Evolutionary conservation across 2,329 filamentous ascomycete genomes (phyloP).

Genomic region (Cyphellophora europaea): DNA sequence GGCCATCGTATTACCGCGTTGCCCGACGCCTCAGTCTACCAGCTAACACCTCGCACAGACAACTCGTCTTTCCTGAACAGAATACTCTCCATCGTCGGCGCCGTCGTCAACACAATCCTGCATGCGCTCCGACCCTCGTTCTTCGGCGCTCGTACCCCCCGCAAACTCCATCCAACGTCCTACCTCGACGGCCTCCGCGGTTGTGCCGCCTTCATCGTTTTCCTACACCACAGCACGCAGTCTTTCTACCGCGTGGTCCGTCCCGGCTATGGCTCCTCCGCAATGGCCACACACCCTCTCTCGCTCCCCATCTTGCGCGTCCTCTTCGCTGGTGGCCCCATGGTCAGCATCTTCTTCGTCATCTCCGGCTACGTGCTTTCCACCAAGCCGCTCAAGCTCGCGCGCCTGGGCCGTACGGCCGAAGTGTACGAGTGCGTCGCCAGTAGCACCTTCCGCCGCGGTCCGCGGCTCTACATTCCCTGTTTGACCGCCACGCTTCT

Average conservation of each 20-base stretch:
- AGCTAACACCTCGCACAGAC: too few species aligned
- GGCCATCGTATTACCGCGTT: too few species aligned
- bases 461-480: constrained; percentile 24
- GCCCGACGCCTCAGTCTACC: too few species aligned
- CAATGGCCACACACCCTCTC: constrained; percentile 21
- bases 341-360: constrained; percentile 47
- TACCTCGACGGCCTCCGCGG: constrained; percentile 7
- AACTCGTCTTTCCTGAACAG: too few species aligned
- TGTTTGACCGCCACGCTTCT: constrained; percentile 17
- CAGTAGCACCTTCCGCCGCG: constrained; percentile 20
- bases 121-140: too few species aligned
- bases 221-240: neutral
- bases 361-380: constrained; percentile 51
- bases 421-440: constrained; percentile 1
- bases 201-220: constrained; percentile 3
- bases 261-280: neutral
- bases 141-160: neutral
- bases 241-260: neutral
- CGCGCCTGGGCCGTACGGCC: constrained; percentile 1
- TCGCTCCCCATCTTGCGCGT: constrained; percentile 27
- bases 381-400: constrained; percentile 37
- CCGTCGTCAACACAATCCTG: too few species aligned
- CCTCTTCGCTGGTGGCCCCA: constrained; percentile 25
- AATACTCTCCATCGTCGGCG: too few species aligned
- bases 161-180: constrained; percentile 3